Evolutionary conservation across 768 basidiomycete species (phyloP).

Genomic region (Chiua virens): DNA sequence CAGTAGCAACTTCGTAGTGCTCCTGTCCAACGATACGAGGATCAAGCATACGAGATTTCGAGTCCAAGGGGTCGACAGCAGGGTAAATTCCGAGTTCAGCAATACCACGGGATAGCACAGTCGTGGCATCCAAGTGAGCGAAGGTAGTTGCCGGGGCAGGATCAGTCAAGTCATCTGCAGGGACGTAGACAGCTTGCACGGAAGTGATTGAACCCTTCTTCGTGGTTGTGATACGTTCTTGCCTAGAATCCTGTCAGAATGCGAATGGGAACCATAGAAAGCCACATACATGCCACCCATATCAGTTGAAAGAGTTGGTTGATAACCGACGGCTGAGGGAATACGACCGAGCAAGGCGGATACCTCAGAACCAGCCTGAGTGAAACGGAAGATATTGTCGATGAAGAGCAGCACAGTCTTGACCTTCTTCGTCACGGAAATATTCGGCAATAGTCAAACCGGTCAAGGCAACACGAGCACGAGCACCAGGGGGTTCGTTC

Average conservation of each 20-base stretch:
- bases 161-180: slow-evolving; percentile 99
- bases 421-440: slow-evolving; percentile 99
- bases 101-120: slow-evolving; percentile 98
- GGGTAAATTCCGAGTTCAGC: slow-evolving; percentile 99
- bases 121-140: slow-evolving; percentile 99
- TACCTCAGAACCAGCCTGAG: slow-evolving; percentile 99
- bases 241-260: slow-evolving; percentile 48
- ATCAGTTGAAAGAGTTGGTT: slow-evolving; percentile 98
- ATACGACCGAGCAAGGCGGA: slow-evolving; percentile 99
- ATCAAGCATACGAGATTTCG: slow-evolving; percentile 99
- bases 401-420: slow-evolving; percentile 99
- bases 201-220: slow-evolving; percentile 99
- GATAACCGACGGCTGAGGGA: slow-evolving; percentile 99
- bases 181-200: slow-evolving; percentile 99
- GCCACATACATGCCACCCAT: slow-evolving; percentile 96
- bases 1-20: slow-evolving; percentile 96
- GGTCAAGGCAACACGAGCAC: slow-evolving; percentile 99
- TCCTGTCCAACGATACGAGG: slow-evolving; percentile 96
- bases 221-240: slow-evolving; percentile 99
- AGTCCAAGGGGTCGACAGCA: slow-evolving; percentile 98
- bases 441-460: slow-evolving; percentile 99
- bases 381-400: slow-evolving; percentile 99
- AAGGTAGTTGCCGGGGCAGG: slow-evolving; percentile 99
- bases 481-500: slow-evolving; percentile 99
- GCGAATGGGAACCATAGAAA: neutral